phyloP scores from a whole-genome alignment of 2,329 filamentous ascomycete genomes.

The Pyrenophora teres region DNA sequence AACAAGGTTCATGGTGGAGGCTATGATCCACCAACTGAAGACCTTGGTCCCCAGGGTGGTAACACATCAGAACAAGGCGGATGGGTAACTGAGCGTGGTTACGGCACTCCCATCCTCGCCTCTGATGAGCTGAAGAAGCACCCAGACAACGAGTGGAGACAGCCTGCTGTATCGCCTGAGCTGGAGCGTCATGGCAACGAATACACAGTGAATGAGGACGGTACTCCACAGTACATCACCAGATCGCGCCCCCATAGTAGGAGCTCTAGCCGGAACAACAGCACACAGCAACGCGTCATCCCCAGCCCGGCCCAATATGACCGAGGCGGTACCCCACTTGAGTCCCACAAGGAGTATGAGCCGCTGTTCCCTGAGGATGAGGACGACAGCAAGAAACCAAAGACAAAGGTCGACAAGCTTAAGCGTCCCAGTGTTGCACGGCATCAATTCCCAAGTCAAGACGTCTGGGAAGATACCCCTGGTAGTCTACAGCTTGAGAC shows the following conservation, averaged over 20 bases:
- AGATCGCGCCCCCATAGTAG: conserved; percentile 61
- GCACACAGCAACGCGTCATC: conserved; percentile 54
- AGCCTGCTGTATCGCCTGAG: conserved; percentile 80
- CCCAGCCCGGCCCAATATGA: conserved; percentile 53
- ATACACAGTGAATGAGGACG: conserved; percentile 55
- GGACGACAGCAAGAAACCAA: conserved; percentile 61
- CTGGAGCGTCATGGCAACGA: conserved; percentile 60
- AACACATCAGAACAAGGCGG: conserved; percentile 54
- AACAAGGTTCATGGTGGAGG: conserved; percentile 55
- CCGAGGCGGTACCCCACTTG: conserved; percentile 68
- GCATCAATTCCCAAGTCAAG: conserved; percentile 85
- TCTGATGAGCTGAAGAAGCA: conserved; percentile 83
- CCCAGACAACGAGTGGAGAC: conserved; percentile 68
- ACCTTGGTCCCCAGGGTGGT: conserved; percentile 54
- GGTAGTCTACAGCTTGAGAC: conserved; percentile 77
- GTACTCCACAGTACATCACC: conserved; percentile 49
- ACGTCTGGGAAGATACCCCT: conserved; percentile 96
- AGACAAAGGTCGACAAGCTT: conserved; percentile 60
- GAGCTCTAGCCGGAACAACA: conserved; percentile 58
- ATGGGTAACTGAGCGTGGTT: conserved; percentile 64
- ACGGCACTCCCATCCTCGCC: conserved; percentile 81
- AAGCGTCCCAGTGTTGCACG: conserved; percentile 57
- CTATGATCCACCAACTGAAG: conserved; percentile 58
- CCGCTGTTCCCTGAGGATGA: conserved; percentile 82
- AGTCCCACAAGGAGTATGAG: conserved; percentile 92